Percentiles rank a stretch among this genome's conserved stretches.
phyloP scores from a whole-genome alignment of 495 filamentous ascomycete species.

The Xylaria telfairii region DNA sequence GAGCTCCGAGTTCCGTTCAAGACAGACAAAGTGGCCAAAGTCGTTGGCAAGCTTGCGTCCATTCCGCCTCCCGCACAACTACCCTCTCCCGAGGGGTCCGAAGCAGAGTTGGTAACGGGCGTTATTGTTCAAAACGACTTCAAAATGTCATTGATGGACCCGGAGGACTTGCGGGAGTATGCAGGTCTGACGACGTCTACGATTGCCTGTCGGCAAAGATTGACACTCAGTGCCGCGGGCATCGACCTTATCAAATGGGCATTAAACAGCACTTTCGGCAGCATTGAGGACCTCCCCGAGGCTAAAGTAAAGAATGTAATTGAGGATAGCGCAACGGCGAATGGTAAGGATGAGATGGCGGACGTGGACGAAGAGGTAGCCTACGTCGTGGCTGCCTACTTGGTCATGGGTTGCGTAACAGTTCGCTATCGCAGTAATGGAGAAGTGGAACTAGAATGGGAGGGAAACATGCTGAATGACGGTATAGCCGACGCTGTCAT shows the following conservation, averaged over 20 bases:
- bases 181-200: constrained; percentile 93
- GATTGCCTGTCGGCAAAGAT: constrained; percentile 86
- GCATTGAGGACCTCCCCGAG: constrained; percentile 70
- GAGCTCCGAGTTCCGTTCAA: constrained; percentile 95
- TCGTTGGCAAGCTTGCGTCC: constrained; percentile 90
- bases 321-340: constrained; percentile 33
- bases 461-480: constrained; percentile 96
- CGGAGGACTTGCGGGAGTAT: constrained; percentile 93
- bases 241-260: constrained; percentile 93
- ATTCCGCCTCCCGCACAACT: constrained; percentile 65
- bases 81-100: constrained; percentile 35
- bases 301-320: constrained; percentile 43
- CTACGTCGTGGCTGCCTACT: constrained; percentile 63
- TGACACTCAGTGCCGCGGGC: constrained; percentile 85
- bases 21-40: constrained; percentile 94
- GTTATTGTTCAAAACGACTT: constrained; percentile 97
- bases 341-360: constrained; percentile 52
- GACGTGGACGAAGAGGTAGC: constrained; percentile 65
- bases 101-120: constrained; percentile 72
- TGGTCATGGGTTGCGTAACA: constrained; percentile 89
- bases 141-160: constrained; percentile 93
- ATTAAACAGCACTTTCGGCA: constrained; percentile 90
- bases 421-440: constrained; percentile 72
- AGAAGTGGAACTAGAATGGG: constrained; percentile 92
- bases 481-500: constrained; percentile 95